Evolutionary conservation across 139 green algal species (phyloP).

Genomic region (Coelastrella sp.): DNA sequence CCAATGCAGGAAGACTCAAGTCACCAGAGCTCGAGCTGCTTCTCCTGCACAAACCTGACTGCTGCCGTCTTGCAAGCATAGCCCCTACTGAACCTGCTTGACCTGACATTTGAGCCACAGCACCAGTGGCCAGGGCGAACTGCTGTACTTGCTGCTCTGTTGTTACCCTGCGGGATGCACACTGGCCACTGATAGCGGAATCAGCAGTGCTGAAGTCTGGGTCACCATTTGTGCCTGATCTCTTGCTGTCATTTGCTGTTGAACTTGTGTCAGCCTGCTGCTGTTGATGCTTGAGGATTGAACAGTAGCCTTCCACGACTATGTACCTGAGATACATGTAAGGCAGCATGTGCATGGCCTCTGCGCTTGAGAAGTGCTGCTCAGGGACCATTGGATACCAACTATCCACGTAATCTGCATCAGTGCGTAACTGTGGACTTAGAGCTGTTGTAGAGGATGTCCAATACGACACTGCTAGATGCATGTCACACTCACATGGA

Average conservation of each 20-base stretch:
- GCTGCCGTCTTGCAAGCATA: neutral
- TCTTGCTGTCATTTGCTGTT: neutral
- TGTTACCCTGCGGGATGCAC: neutral
- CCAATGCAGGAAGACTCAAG: neutral
- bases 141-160: constrained; percentile 33
- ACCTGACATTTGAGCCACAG: neutral
- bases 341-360: no score
- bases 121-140: constrained; percentile 31
- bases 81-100: neutral
- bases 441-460: neutral
- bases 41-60: neutral
- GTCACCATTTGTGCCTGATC: neutral
- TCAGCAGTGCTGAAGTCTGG: no score
- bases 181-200: neutral
- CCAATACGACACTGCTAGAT: neutral
- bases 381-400: neutral
- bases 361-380: no score
- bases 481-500: constrained; percentile 40
- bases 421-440: no score
- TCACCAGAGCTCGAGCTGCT: neutral
- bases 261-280: constrained; percentile 6
- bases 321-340: constrained; percentile 39
- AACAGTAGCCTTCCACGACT: constrained; percentile 33
- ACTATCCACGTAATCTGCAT: no score
- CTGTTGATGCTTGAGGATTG: constrained; percentile 3